Conservation (phyloP, 2,329 filamentous ascomycete genomes). For the Alternaria infectoria region DNA sequence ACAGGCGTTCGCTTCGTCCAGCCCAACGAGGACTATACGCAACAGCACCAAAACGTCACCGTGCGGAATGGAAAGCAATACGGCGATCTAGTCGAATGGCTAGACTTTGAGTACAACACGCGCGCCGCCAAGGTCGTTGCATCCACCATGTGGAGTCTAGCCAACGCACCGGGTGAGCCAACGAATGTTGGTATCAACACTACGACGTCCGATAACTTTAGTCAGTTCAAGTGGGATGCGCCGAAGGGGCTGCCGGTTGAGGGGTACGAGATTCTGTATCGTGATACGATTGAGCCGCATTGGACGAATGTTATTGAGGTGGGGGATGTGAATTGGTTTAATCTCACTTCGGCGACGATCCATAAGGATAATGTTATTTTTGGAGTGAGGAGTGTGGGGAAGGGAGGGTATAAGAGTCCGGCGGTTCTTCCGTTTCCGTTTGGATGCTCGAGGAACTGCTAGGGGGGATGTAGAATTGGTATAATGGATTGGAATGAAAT, state of each 20-base stretch:
- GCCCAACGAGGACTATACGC: slow-evolving; percentile 60
- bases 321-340: slow-evolving; percentile 48
- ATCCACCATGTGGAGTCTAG: slow-evolving; percentile 59
- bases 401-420: slow-evolving; percentile 56
- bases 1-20: slow-evolving; percentile 61
- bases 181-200: slow-evolving; percentile 56
- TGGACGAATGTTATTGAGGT: slow-evolving; percentile 57
- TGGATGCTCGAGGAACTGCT: slow-evolving; percentile 24
- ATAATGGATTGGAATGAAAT: background rate
- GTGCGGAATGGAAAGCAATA: slow-evolving; percentile 57
- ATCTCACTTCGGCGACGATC: slow-evolving; percentile 53
- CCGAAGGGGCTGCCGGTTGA: slow-evolving; percentile 49
- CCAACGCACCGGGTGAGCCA: slow-evolving; percentile 57
- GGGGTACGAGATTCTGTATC: slow-evolving; percentile 62
- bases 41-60: slow-evolving; percentile 62
- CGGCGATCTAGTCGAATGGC: slow-evolving; percentile 60
- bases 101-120: slow-evolving; percentile 60
- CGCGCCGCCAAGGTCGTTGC: slow-evolving; percentile 61
- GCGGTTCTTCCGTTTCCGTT: slow-evolving; percentile 51
- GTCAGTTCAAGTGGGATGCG: slow-evolving; percentile 54
- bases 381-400: slow-evolving; percentile 57
- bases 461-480: background rate
- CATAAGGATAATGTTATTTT: slow-evolving; percentile 64
- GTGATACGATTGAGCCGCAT: slow-evolving; percentile 56
- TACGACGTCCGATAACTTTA: slow-evolving; percentile 54